Conservation (phyloP, 495 filamentous ascomycete genomes). For the Glarea lozoyensis region DNA sequence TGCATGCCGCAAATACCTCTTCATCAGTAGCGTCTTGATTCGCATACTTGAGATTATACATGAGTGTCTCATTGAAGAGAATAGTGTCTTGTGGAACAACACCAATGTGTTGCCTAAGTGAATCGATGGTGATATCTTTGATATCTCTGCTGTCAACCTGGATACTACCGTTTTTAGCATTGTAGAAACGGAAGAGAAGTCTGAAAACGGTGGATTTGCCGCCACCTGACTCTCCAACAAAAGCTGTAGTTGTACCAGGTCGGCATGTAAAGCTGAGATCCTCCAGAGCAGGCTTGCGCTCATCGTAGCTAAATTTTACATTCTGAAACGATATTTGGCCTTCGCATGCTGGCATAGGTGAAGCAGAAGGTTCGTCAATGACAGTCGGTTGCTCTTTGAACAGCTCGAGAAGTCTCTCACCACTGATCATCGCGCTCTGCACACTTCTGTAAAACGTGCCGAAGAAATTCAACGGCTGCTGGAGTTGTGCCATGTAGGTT, state of each 20-base stretch:
- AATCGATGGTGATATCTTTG: slow-evolving; percentile 81
- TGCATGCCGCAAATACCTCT: slow-evolving; percentile 80
- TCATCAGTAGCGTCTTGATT: slow-evolving; percentile 79
- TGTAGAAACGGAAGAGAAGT: slow-evolving; percentile 92
- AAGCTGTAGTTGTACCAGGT: slow-evolving; percentile 87
- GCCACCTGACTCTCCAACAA: slow-evolving; percentile 93
- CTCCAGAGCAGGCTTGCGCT: slow-evolving; percentile 74
- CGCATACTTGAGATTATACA: slow-evolving; percentile 95
- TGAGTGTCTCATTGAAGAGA: slow-evolving; percentile 91
- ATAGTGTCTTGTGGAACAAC: slow-evolving; percentile 96
- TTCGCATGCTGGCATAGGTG: slow-evolving; percentile 51
- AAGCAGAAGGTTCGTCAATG: slow-evolving; percentile 47
- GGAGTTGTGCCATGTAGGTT: slow-evolving; percentile 86
- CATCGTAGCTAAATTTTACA: slow-evolving; percentile 86
- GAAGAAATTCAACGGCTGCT: slow-evolving; percentile 93
- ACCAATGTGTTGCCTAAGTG: slow-evolving; percentile 80
- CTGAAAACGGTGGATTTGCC: slow-evolving; percentile 98
- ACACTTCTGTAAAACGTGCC: slow-evolving; percentile 96
- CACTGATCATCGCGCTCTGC: slow-evolving; percentile 94
- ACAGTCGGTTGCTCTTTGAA: slow-evolving; percentile 95
- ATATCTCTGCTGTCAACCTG: slow-evolving; percentile 78
- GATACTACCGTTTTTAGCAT: slow-evolving; percentile 67
- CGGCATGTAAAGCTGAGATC: slow-evolving; percentile 72
- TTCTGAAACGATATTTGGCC: slow-evolving; percentile 80
- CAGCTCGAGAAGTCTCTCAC: slow-evolving; percentile 86